These are phyloP conservation scores for Solanum lycopersicoides DNA, from an alignment of 257 asterid species.

Conservation along the genomic window DNA sequence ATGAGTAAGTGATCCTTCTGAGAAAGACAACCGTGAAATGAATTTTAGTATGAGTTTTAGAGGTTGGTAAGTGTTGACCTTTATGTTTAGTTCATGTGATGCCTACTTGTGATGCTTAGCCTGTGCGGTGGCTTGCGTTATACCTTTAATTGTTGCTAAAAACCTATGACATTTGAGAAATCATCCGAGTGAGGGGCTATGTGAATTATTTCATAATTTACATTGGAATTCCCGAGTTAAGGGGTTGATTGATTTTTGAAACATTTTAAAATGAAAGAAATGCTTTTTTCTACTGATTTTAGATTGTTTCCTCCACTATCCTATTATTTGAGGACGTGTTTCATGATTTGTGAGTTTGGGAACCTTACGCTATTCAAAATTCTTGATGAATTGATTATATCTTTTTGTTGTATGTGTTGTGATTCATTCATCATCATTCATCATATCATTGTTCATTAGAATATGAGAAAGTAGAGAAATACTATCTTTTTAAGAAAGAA, in stretches of 20 bases:
- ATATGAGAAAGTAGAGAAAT: not conserved
- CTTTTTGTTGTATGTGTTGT: not conserved
- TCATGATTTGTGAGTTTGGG: not conserved
- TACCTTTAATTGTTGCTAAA: not conserved
- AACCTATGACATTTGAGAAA: not conserved
- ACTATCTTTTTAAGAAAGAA: not conserved
- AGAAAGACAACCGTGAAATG: too few species aligned
- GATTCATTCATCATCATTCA: not conserved
- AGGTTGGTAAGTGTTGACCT: not conserved
- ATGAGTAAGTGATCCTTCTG: too few species aligned
- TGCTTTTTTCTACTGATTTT: not conserved
- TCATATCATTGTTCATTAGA: not conserved
- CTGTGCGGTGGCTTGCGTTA: not conserved
- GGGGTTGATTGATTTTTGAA: not conserved
- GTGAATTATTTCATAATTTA: not conserved
- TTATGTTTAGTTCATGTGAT: not conserved
- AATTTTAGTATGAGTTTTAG: not conserved
- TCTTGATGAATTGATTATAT: not conserved
- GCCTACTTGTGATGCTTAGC: not conserved
- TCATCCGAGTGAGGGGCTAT: not conserved
- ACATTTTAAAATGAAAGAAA: too few species aligned
- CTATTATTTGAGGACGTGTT: not conserved
- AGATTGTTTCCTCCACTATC: not conserved
- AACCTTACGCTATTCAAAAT: too few species aligned
- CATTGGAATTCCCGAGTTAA: not conserved